Base-by-base conservation (phyloP, 352 stramenopile species). In the Phytopythium cucurbitacearum region DNA sequence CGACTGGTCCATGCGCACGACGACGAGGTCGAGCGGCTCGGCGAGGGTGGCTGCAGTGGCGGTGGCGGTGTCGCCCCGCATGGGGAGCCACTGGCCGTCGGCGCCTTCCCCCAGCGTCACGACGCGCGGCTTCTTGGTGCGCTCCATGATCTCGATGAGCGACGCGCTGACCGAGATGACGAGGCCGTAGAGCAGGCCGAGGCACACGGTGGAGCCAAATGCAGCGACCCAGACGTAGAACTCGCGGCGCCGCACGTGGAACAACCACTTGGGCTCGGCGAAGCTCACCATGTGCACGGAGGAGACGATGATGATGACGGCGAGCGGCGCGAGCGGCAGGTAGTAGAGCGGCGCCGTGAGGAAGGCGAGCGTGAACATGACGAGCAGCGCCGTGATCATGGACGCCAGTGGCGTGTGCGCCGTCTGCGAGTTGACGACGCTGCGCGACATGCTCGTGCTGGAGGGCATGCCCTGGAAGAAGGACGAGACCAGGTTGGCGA, bases 391-490 rank as follows among this genome's bases (percentile, higher is more conserved):
- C 3, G 89, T 95, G 47, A 98, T 79, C 47, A 98, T 90, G 35
- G 74, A 90, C 45, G 86, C 86, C 2, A 98, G 73, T 32, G 85
- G 85, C 36, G 85, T 97, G 56, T 87, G 76, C 2, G 90, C 91
- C 41, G 73, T 90, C 45, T 94, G 79, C 54, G 95, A 85, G 61
- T 97, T 97, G 33, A 98, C 91, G 5, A 91, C 90, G 5, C 83
- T 97, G 40, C 94, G 75, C 12, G 75, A 93, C 48, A 98, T 94
- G 43, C 82, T 89, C 4, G 80, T 94, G 4, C 82, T 96, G 6
- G 89, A 87, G 12, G 92, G 89, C 77, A 97, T 98, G 11, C 72
- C 65, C 58, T 90, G 70, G 68, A 97, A 97, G 58, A 98, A 86
- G 3, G 76, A 83, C 8, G 80, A 85, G 9, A 89, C 61, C 7